Conservation (phyloP, 805 yeast species). For the Candida ovalis region DNA sequence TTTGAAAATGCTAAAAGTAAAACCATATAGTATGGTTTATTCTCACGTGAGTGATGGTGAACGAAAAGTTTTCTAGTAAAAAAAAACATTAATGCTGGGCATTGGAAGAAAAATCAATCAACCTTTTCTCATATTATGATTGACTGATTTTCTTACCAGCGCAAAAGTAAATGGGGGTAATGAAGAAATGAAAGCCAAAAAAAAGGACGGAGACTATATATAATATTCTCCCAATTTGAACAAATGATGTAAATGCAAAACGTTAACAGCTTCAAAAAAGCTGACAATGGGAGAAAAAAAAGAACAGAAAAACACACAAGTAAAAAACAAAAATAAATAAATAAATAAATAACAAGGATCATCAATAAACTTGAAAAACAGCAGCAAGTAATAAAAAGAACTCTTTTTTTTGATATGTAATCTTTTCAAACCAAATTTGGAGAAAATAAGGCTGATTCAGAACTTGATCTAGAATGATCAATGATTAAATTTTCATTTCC, state of each 20-base stretch:
- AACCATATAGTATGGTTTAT: not conserved
- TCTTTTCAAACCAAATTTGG: not conserved
- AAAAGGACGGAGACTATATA: too few relatives aligned
- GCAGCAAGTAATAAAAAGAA: not conserved
- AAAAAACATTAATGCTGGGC: not conserved
- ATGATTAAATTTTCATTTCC: conserved; percentile 1
- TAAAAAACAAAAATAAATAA: not conserved
- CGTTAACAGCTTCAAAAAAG: not conserved
- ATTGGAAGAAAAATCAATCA: not conserved
- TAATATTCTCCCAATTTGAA: not conserved
- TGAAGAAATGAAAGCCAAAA: too few relatives aligned
- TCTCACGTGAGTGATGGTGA: not conserved
- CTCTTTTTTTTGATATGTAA: not conserved
- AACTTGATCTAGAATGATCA: conserved; percentile 14
- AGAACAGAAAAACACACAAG: not conserved
- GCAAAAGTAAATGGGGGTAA: too few relatives aligned
- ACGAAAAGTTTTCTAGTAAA: not conserved
- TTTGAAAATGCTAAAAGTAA: not conserved
- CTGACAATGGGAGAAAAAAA: not conserved
- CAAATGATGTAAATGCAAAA: not conserved
- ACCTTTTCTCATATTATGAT: too few relatives aligned
- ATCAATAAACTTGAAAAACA: not conserved
- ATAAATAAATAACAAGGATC: not conserved
- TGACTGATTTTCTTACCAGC: too few relatives aligned
- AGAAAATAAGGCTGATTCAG: conserved; percentile 11